Evolutionary conservation across 768 basidiomycete genomes (phyloP).

Genomic region (Kwoniella europaea): DNA sequence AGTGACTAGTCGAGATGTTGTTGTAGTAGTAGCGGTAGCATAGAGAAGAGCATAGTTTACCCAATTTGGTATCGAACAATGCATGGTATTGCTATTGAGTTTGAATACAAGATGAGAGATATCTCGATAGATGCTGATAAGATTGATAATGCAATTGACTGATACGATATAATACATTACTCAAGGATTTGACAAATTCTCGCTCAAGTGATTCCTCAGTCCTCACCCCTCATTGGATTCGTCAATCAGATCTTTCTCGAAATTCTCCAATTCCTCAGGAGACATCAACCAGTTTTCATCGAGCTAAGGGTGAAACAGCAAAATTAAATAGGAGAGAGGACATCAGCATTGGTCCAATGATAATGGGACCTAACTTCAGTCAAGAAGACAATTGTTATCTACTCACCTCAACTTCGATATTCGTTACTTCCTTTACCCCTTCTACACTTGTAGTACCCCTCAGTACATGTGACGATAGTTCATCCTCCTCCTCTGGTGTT

Average conservation of each 20-base stretch:
- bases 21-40: too few species aligned
- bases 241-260: conserved; percentile 35
- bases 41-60: too few species aligned
- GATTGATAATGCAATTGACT: too few species aligned
- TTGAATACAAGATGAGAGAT: too few species aligned
- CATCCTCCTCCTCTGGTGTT: conserved; percentile 32
- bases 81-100: too few species aligned
- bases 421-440: conserved; percentile 6
- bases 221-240: background rate
- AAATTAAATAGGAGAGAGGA: too few species aligned
- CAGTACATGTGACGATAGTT: background rate
- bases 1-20: too few species aligned
- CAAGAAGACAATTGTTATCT: background rate
- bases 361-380: background rate
- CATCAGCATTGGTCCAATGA: background rate
- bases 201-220: too few species aligned
- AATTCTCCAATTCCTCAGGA: conserved; percentile 37
- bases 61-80: too few species aligned
- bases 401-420: conserved; percentile 51
- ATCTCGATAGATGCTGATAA: too few species aligned
- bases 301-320: conserved; percentile 22
- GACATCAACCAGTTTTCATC: conserved; percentile 51
- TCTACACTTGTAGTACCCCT: background rate
- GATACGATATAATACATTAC: too few species aligned
- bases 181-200: background rate